These are phyloP conservation scores for Talaromyces sp. DNA, from an alignment of 2,329 filamentous ascomycete genomes.

Conservation along the genomic window DNA sequence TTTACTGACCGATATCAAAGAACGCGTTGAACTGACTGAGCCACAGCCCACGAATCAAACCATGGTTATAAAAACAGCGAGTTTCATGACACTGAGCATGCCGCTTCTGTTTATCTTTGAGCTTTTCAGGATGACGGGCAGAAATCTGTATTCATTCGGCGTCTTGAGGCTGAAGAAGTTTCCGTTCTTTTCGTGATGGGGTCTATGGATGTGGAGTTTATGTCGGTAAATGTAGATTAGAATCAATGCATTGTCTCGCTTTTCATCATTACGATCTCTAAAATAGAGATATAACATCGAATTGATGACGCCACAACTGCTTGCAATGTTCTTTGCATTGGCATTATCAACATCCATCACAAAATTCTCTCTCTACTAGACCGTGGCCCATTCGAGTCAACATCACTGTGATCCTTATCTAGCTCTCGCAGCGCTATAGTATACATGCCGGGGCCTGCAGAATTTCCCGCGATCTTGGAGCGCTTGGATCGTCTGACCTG, in stretches of 20 bases:
- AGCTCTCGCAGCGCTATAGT: too few species aligned
- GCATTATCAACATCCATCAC: too few species aligned
- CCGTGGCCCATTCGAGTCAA: too few species aligned
- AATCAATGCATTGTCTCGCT: not conserved
- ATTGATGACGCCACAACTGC: too few species aligned
- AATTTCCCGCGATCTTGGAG: too few species aligned
- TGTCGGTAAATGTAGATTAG: not conserved
- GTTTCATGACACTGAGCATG: not conserved
- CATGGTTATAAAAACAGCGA: not conserved
- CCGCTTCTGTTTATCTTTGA: not conserved
- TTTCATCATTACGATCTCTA: too few species aligned
- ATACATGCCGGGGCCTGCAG: too few species aligned
- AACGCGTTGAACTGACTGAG: not conserved
- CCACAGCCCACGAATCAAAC: slow-evolving; percentile 1
- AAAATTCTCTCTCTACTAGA: too few species aligned
- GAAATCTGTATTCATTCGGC: not conserved
- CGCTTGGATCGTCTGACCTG: too few species aligned
- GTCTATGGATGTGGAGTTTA: not conserved
- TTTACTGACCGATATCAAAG: not conserved
- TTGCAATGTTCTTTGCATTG: too few species aligned
- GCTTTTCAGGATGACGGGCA: not conserved
- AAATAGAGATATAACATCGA: too few species aligned
- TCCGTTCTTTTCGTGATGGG: not conserved
- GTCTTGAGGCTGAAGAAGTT: not conserved
- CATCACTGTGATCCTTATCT: too few species aligned